Percentiles rank a stretch among this genome's conserved stretches.
These are phyloP conservation scores for Papiliotrema flavescens DNA, from an alignment of 1,284 basidiomycete genomes.

Conservation along the genomic window DNA sequence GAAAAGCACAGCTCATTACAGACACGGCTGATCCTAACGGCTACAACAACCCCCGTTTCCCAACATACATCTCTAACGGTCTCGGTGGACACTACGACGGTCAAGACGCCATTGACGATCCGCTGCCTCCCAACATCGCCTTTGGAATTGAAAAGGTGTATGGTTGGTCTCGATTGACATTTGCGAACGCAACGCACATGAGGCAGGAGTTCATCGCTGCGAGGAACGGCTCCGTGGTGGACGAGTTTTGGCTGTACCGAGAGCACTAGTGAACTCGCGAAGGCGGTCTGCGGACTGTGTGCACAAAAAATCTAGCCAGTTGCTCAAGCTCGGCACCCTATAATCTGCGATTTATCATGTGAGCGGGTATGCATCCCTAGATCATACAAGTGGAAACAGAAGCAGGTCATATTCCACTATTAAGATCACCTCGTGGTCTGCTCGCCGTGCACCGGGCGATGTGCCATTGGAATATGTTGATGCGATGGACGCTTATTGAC, in stretches of 20 bases:
- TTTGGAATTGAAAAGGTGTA: slow-evolving; percentile 29
- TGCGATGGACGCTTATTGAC: neutral
- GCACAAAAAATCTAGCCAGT: no score
- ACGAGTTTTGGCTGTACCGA: slow-evolving; percentile 21
- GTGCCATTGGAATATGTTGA: no score
- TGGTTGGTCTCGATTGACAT: slow-evolving; percentile 37
- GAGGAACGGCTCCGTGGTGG: slow-evolving; percentile 21
- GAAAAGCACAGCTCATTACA: neutral
- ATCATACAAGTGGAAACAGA: no score
- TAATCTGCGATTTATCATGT: no score
- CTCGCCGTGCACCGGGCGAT: no score
- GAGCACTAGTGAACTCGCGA: no score
- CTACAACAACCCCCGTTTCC: slow-evolving; percentile 23
- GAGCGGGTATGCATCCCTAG: no score
- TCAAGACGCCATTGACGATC: slow-evolving; percentile 23
- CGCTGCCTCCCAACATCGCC: slow-evolving; percentile 22
- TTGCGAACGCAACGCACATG: slow-evolving; percentile 37
- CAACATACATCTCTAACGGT: slow-evolving; percentile 39
- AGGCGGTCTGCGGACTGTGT: no score
- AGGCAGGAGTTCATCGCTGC: slow-evolving; percentile 24
- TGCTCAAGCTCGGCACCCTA: no score
- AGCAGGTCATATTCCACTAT: no score
- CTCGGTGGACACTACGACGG: slow-evolving; percentile 42
- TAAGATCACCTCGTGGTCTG: no score
- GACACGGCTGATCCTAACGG: slow-evolving; percentile 29